Percentiles rank a stretch among this genome's conserved stretches.
Evolutionary conservation across 129 eudicot species (phyloP).

Genomic region (Saposhnikovia divaricata): DNA sequence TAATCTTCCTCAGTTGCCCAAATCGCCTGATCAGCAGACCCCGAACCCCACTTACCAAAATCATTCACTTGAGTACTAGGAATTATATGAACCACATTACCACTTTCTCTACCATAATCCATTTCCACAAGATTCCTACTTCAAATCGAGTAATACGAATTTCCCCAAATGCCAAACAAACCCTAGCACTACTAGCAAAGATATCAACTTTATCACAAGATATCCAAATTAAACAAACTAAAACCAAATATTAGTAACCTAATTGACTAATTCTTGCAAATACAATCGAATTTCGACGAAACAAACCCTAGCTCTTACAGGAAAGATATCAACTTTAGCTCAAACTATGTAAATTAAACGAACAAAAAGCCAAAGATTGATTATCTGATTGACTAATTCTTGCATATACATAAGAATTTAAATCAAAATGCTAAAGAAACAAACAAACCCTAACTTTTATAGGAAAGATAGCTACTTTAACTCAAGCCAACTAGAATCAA

Average conservation of each 20-base stretch:
- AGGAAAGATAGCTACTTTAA: background rate
- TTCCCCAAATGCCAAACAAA: constrained; percentile 9
- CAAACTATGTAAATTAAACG: background rate
- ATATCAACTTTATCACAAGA: constrained; percentile 1
- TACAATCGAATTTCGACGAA: background rate
- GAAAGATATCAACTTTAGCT: background rate
- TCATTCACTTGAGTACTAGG: constrained; percentile 12
- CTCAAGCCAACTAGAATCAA: background rate
- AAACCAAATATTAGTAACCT: background rate
- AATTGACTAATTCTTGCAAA: background rate
- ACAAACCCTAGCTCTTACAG: background rate
- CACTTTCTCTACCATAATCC: constrained; percentile 48
- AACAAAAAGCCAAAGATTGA: background rate
- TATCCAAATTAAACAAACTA: background rate
- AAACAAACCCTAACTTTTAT: background rate
- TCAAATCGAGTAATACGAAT: constrained; percentile 10
- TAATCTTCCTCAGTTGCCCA: constrained; percentile 98
- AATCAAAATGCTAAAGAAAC: background rate
- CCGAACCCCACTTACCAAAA: constrained; percentile 15
- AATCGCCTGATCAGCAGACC: constrained; percentile 20
- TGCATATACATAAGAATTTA: background rate
- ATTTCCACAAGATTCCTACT: constrained; percentile 18
- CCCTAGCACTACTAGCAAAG: constrained; percentile 2
- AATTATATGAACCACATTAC: constrained; percentile 66
- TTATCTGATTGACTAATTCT: background rate